phyloP scores from a whole-genome alignment of 1,284 basidiomycete species.

The Moesziomyces globuligerus region DNA sequence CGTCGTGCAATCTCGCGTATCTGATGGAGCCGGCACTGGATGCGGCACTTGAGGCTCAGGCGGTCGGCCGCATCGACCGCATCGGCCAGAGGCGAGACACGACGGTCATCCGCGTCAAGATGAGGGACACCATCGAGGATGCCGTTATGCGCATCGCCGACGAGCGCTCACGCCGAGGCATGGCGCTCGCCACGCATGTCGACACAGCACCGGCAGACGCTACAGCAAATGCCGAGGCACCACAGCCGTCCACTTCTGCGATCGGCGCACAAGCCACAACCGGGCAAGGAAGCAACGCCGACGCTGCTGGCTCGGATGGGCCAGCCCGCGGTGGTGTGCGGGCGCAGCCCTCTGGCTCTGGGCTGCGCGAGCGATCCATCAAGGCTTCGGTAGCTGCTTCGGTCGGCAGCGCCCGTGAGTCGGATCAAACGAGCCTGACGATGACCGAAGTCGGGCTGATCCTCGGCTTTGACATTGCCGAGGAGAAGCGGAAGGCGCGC shows the following conservation, averaged over 20 bases:
- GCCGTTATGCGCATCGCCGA: slow-evolving; percentile 50
- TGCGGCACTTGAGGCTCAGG: slow-evolving; percentile 47
- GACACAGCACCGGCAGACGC: slow-evolving; percentile 1
- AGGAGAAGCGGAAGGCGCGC: slow-evolving; percentile 26
- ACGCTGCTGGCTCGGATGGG: background rate
- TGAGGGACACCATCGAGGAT: slow-evolving; percentile 54
- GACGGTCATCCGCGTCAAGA: slow-evolving; percentile 47
- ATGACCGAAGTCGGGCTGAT: slow-evolving; percentile 43
- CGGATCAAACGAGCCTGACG: slow-evolving; percentile 32
- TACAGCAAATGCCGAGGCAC: background rate
- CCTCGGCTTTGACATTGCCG: slow-evolving; percentile 41
- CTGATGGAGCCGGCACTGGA: slow-evolving; percentile 53
- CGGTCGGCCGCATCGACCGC: slow-evolving; percentile 44
- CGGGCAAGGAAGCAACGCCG: background rate
- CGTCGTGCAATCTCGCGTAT: slow-evolving; percentile 46
- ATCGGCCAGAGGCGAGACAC: slow-evolving; percentile 49
- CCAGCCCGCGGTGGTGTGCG: slow-evolving; percentile 2
- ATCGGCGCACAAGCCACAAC: background rate
- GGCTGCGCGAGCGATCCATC: slow-evolving; percentile 37
- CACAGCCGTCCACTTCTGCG: background rate
- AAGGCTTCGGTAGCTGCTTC: slow-evolving; percentile 39
- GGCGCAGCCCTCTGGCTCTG: background rate
- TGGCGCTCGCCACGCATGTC: slow-evolving; percentile 32
- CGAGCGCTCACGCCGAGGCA: slow-evolving; percentile 30
- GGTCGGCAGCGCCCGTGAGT: slow-evolving; percentile 27